A percentile compares a stretch with the other conserved stretches of the same genome.
Evolutionary conservation across 129 eudicot genomes (phyloP).

Genomic region (Calendula officinalis): DNA sequence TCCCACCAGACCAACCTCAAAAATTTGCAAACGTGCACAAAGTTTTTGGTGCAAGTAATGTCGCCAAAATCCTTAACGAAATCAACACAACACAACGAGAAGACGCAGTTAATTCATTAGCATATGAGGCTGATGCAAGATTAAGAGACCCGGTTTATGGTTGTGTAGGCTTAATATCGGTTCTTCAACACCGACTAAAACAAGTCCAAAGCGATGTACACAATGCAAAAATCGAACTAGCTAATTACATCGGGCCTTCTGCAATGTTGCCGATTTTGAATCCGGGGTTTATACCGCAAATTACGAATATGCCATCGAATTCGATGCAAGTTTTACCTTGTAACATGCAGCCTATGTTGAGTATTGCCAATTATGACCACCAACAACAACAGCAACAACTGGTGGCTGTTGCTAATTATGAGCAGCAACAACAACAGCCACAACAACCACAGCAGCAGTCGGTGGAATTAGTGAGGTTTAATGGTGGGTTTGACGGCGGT

Average conservation of each 20-base stretch:
- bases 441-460: slow-evolving; percentile 13
- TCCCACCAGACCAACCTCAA: slow-evolving; percentile 74
- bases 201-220: slow-evolving; percentile 59
- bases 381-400: slow-evolving; percentile 36
- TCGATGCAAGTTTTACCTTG: slow-evolving; percentile 33
- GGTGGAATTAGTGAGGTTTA: slow-evolving; percentile 19
- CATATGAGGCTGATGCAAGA: slow-evolving; percentile 65
- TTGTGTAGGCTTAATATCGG: slow-evolving; percentile 65
- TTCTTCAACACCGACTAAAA: slow-evolving; percentile 62
- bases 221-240: slow-evolving; percentile 43
- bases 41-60: slow-evolving; percentile 71
- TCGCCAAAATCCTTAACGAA: slow-evolving; percentile 61
- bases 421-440: neutral
- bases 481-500: slow-evolving; percentile 26
- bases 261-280: slow-evolving; percentile 48
- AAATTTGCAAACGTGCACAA: slow-evolving; percentile 64
- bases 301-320: slow-evolving; percentile 21
- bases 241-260: slow-evolving; percentile 50
- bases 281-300: slow-evolving; percentile 39
- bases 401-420: slow-evolving; percentile 29
- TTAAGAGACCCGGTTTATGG: slow-evolving; percentile 67
- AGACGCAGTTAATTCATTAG: slow-evolving; percentile 62
- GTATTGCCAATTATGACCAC: slow-evolving; percentile 8
- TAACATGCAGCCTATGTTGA: slow-evolving; percentile 44
- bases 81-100: slow-evolving; percentile 53